These are phyloP conservation scores for Striga asiatica DNA, from an alignment of 257 asterid species.

Conservation along the genomic window DNA sequence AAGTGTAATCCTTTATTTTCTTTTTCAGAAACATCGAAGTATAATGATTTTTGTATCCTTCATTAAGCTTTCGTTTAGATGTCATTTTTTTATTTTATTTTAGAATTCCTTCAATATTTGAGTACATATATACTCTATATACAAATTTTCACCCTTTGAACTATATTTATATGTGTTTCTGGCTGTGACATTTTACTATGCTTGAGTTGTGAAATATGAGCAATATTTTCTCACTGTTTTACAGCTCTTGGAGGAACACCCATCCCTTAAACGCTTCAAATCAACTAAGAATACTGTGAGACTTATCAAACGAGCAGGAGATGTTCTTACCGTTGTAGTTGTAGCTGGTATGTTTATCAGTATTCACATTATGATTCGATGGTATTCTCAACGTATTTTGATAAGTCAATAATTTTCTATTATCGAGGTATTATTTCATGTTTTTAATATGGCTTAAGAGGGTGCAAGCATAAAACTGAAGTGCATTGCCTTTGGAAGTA, in stretches of 20 bases:
- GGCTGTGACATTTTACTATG: not conserved
- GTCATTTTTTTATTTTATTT: not conserved
- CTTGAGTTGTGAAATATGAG: not conserved
- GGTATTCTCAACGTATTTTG: conserved; percentile 7
- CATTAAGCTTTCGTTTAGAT: not conserved
- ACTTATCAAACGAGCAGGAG: conserved; percentile 53
- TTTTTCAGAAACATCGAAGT: not conserved
- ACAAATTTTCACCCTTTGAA: not conserved
- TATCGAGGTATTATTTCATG: too few relatives aligned
- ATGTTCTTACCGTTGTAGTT: conserved; percentile 51
- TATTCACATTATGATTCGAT: not conserved
- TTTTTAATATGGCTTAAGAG: too few relatives aligned
- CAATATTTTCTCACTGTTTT: conserved; percentile 23
- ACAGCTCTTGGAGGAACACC: conserved; percentile 69
- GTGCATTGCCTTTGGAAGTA: too few relatives aligned
- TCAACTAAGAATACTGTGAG: conserved; percentile 50
- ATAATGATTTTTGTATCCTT: not conserved
- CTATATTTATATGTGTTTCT: not conserved
- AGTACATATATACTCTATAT: not conserved
- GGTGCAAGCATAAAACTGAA: too few relatives aligned
- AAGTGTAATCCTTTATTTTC: not conserved
- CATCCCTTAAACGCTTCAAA: conserved; percentile 55
- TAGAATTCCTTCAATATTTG: too few relatives aligned
- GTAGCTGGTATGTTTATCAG: conserved; percentile 53
- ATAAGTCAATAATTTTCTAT: too few relatives aligned